Conservation (phyloP, 2,329 filamentous ascomycete species). For the Hysterium pulicare region DNA sequence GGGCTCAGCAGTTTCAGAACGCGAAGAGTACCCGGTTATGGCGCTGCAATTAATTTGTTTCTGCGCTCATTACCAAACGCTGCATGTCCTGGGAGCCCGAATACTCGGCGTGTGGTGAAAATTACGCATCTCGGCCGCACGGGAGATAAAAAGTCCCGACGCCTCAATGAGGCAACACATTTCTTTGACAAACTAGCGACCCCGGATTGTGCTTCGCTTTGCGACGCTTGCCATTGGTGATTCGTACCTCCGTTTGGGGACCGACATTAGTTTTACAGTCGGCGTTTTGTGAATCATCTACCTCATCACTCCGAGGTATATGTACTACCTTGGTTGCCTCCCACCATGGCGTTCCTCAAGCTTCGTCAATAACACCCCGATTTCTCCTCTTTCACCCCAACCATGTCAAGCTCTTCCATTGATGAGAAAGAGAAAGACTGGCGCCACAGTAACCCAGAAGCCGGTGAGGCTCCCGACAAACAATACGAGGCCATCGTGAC, state of each 20-base stretch:
- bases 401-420: slow-evolving; percentile 18
- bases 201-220: slow-evolving; percentile 19
- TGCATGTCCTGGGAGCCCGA: too few species aligned
- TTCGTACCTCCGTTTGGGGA: slow-evolving; percentile 23
- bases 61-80: too few species aligned
- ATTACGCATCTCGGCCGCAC: neutral
- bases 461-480: slow-evolving; percentile 29
- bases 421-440: slow-evolving; percentile 38
- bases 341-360: neutral
- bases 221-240: slow-evolving; percentile 17
- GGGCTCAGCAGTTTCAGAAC: too few species aligned
- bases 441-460: slow-evolving; percentile 33
- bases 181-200: slow-evolving; percentile 26
- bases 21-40: too few species aligned
- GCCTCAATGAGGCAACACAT: slow-evolving; percentile 12
- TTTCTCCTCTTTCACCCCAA: neutral
- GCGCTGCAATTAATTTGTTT: too few species aligned
- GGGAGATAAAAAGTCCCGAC: slow-evolving; percentile 6
- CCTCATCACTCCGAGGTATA: slow-evolving; percentile 6
- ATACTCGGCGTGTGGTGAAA: too few species aligned
- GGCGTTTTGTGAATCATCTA: slow-evolving; percentile 2
- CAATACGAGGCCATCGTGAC: slow-evolving; percentile 41
- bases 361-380: neutral
- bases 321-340: neutral
- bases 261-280: slow-evolving; percentile 18